These are phyloP conservation scores for Lepidium aucheri DNA, from an alignment of 345 rosid genomes.

Conservation along the genomic window DNA sequence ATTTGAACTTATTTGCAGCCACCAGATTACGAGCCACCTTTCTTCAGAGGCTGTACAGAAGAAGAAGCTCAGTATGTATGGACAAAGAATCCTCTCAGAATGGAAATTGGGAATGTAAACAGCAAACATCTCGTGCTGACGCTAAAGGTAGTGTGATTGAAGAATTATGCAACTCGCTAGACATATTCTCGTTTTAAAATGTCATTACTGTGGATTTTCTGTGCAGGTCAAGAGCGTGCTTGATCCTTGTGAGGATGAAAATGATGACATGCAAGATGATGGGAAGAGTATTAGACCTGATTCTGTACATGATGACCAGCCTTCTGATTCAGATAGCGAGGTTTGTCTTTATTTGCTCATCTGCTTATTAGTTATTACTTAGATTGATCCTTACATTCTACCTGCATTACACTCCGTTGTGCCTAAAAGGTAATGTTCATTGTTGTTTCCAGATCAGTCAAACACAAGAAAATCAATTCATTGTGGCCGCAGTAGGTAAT, in stretches of 20 bases:
- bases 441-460: conserved; percentile 48
- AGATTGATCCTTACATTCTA: not conserved
- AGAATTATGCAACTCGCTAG: not conserved
- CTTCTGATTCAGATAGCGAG: conserved; percentile 82
- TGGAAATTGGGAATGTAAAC: conserved; percentile 96
- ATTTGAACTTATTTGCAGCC: conserved; percentile 43
- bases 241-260: conserved; percentile 94
- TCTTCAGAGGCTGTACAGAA: conserved; percentile 76
- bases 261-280: conserved; percentile 61
- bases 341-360: conserved; percentile 30
- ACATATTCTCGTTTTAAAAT: not conserved
- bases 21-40: conserved; percentile 89
- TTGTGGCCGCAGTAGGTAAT: conserved; percentile 68
- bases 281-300: conserved; percentile 59
- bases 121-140: conserved; percentile 90
- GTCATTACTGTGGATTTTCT: conserved; percentile 1
- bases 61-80: conserved; percentile 77
- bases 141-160: conserved; percentile 49
- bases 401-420: not conserved
- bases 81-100: conserved; percentile 81
- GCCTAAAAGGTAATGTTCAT: not conserved
- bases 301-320: conserved; percentile 47
- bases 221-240: conserved; percentile 92
- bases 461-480: conserved; percentile 50
- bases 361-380: not conserved